Conservation (phyloP, 129 eudicot species). For the Deinandra increscens region DNA sequence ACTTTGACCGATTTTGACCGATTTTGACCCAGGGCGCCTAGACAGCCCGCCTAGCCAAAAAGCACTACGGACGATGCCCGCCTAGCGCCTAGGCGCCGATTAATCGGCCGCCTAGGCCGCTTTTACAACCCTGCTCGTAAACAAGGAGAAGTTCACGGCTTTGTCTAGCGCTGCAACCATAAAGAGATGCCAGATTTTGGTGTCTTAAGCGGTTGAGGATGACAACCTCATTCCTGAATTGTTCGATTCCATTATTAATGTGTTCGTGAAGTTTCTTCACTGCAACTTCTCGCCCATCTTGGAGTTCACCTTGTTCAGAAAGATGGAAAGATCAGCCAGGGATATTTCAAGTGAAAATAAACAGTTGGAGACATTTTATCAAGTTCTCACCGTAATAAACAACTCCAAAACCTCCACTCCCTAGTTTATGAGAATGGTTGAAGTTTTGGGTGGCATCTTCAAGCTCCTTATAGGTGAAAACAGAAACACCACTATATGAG, state of each 20-base stretch:
- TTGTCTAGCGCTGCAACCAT: slow-evolving; percentile 58
- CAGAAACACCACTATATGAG: slow-evolving; percentile 40
- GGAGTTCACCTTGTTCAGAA: slow-evolving; percentile 49
- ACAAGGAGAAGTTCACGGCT: slow-evolving; percentile 55
- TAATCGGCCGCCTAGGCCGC: too few species aligned
- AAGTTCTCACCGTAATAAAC: slow-evolving; percentile 51
- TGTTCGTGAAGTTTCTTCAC: slow-evolving; percentile 43
- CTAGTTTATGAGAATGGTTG: slow-evolving; percentile 39
- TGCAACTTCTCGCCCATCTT: slow-evolving; percentile 43
- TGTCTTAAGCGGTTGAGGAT: slow-evolving; percentile 56
- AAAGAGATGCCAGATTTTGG: slow-evolving; percentile 56
- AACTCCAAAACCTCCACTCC: slow-evolving; percentile 64
- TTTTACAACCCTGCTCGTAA: too few species aligned
- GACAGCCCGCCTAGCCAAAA: too few species aligned
- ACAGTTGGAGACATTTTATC: not conserved
- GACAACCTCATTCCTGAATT: slow-evolving; percentile 62
- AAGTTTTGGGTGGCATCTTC: slow-evolving; percentile 54
- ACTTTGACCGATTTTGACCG: too few species aligned
- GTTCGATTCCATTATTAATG: slow-evolving; percentile 56
- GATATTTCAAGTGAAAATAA: not conserved
- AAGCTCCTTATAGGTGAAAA: slow-evolving; percentile 50
- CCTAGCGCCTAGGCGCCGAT: too few species aligned
- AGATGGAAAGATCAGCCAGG: not conserved
- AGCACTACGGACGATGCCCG: too few species aligned
- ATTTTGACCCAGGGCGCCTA: too few species aligned